Evolutionary conservation across 176 grass and related monocot genomes (phyloP), one percentile per base, ranked within the genome.

Genomic region (Aechmea fasciata): DNA sequence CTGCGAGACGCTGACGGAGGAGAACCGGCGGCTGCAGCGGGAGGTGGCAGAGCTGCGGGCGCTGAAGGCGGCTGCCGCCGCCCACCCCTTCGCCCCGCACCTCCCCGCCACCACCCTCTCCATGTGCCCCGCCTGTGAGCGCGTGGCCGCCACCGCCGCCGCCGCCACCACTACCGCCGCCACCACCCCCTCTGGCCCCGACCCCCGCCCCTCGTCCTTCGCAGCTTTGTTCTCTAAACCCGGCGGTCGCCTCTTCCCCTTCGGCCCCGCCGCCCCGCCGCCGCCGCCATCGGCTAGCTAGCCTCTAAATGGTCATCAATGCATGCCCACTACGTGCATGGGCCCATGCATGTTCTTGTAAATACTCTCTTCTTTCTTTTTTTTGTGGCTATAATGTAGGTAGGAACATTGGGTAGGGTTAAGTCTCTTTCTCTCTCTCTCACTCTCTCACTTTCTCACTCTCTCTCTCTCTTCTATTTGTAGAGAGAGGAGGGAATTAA

Each of bases 111-210:
- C 89, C 41, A 97, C 93, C 9, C 86, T 97, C 25, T 97, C 89
- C 71, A 97, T 97, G 89, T 97, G 93, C 69, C 86, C 93, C 4
- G 92, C 93, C 52, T 97, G 93, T 66, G 93, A 97, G 81, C 93
- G 93, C 75, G 93, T 90, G 13, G 72, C 78, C 11, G 53, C 81
- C 0, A 49, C 76, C 13, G 57, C 83, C 1, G 5, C 55, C 9
- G 1, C 55, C 55, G 5, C 7, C 55, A 7, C n/a, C n/a, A n/a
- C n/a, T n/a, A n/a, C n/a, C n/a, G n/a, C n/a, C 0, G 1, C 8
- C 7, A 6, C 55, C 14, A 6, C 15, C n/a, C n/a, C n/a, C 8
- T 6, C 55, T n/a, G n/a, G n/a, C n/a, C n/a, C n/a, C 15, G 55
- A 59, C 8, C 55, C 7, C 55, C 55, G 55, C n/a, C 55, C 55